Evolutionary conservation across 495 filamentous ascomycete genomes (phyloP), one percentile per base, ranked within the genome.

Genomic region (Viridothelium virens): DNA sequence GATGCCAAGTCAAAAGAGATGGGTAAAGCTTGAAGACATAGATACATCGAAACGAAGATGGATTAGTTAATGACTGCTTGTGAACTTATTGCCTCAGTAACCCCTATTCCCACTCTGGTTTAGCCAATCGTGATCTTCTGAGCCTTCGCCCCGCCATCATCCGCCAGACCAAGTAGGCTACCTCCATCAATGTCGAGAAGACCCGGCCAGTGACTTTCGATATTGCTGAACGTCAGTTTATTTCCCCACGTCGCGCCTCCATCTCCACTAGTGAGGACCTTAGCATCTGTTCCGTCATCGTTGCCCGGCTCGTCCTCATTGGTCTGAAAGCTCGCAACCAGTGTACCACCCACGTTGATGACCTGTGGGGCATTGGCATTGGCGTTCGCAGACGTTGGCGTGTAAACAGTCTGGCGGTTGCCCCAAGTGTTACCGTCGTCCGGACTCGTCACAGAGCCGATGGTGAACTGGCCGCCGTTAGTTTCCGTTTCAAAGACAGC

Each of bases 361-460:
- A 89, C 80, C 70, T 86, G 82, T 39, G 86, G 86, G 31, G 86
- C 81, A 10, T 85, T 84, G 0, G 85, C 84, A 67, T 83, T 81
- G 25, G 66, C 69, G 44, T 76, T 74, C 16, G 77, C 74, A 2
- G 78, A 78, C 0, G 68, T 72, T 0, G 78, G 77, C 2, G 78
- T 79, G 70, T 83, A 86, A 0, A 87, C 77, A 12, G 74, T 73
- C 62, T 84, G 82, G 0, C 85, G 75, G 66, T 75, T 68, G 11
- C 77, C 79, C 81, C 84, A 88, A 36, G 76, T 83, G 1, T 67
- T 63, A 1, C 85, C 85, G 61, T 84, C 82, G 63, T 88, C 84
- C 62, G 83, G 81, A 1, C 82, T 85, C 44, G 85, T 74, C 0
- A 83, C 76, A 10, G 80, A 80, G 69, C 86, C 82, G 39, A 87